Evolutionary conservation across 78 protist species (phyloP).

Genomic region (Dictyostelium citrinum): DNA sequence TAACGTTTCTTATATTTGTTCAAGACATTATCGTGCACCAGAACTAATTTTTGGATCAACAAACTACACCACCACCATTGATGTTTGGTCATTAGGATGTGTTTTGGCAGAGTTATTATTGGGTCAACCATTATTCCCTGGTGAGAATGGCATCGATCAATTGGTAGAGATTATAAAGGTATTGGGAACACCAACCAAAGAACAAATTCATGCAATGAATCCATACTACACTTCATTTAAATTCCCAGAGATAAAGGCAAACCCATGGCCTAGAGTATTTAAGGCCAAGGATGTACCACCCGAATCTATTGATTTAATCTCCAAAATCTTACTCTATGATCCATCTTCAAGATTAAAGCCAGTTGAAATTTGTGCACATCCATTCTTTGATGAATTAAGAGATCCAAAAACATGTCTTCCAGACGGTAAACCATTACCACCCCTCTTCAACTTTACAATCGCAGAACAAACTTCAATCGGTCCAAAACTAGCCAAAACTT

Average conservation of each 20-base stretch:
- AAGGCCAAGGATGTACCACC: conserved; percentile 66
- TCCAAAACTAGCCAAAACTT: conserved; percentile 18
- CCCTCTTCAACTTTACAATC: conserved; percentile 83
- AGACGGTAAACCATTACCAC: conserved; percentile 84
- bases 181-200: conserved; percentile 94
- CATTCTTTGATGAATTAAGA: conserved; percentile 95
- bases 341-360: conserved; percentile 89
- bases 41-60: conserved; percentile 99
- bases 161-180: conserved; percentile 98
- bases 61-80: conserved; percentile 96
- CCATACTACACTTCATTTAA: conserved; percentile 92
- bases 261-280: conserved; percentile 93
- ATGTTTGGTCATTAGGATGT: conserved; percentile 95
- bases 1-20: conserved; percentile 99
- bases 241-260: conserved; percentile 93
- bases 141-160: conserved; percentile 97
- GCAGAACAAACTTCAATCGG: conserved; percentile 58
- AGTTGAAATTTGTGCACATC: conserved; percentile 88
- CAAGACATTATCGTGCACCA: conserved; percentile 99
- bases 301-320: conserved; percentile 88
- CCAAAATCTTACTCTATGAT: conserved; percentile 86
- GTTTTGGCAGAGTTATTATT: conserved; percentile 96
- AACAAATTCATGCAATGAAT: conserved; percentile 94
- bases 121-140: conserved; percentile 96
- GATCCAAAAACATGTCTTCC: conserved; percentile 77